A percentile compares a stretch with the other conserved stretches of the same genome.
phyloP scores from a whole-genome alignment of 345 rosid species.

The Cochlearia excelsa region DNA sequence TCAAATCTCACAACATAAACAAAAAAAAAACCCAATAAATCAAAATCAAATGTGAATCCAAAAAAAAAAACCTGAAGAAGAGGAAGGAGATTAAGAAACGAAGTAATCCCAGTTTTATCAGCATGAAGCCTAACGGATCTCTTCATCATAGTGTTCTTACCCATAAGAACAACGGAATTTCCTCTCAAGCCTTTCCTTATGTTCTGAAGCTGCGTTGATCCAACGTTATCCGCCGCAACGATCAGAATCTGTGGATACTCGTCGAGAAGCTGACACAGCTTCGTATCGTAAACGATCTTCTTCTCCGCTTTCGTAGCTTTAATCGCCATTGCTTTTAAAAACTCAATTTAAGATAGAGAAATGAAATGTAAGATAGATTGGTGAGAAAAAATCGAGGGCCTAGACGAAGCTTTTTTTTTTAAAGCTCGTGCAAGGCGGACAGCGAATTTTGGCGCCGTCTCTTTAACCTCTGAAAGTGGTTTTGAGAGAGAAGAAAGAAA shows the following conservation, averaged over 20 bases:
- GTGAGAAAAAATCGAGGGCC: conserved; percentile 20
- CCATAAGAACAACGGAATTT: conserved; percentile 86
- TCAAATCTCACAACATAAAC: neutral
- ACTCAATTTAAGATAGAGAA: neutral
- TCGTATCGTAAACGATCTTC: conserved; percentile 77
- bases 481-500: neutral
- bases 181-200: conserved; percentile 81
- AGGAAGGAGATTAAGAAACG: conserved; percentile 60
- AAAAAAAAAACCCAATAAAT: neutral
- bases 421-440: conserved; percentile 41
- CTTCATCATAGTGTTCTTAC: conserved; percentile 98
- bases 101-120: conserved; percentile 63
- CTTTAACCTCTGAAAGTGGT: conserved; percentile 36
- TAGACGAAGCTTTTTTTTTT: conserved; percentile 30
- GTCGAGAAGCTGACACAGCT: conserved; percentile 72
- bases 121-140: conserved; percentile 73
- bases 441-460: conserved; percentile 32
- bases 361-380: neutral
- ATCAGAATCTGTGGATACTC: conserved; percentile 76
- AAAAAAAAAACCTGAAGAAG: conserved; percentile 66
- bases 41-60: neutral
- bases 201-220: conserved; percentile 88
- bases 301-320: conserved; percentile 70
- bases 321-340: conserved; percentile 29
- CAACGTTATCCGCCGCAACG: conserved; percentile 85